phyloP scores from a whole-genome alignment of 306 rosid species.

The Cicer pinnatifidum region DNA sequence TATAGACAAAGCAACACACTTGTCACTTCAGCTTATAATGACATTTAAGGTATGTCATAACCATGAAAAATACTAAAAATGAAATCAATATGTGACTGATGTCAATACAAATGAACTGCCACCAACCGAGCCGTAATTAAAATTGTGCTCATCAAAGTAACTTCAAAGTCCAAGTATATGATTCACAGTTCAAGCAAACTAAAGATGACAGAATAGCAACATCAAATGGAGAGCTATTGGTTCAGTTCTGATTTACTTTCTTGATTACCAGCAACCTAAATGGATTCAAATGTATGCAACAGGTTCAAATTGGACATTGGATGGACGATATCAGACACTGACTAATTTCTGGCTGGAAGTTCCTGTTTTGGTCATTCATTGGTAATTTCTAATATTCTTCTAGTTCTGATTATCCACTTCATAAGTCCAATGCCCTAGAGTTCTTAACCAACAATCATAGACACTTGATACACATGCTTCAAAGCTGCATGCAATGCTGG shows the following conservation, averaged over 20 bases:
- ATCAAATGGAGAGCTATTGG: background rate
- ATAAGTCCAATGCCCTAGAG: background rate
- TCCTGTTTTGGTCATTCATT: background rate
- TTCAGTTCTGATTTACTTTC: background rate
- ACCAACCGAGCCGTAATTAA: background rate
- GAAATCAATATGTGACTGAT: background rate
- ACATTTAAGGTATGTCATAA: background rate
- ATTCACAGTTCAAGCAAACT: conserved; percentile 30
- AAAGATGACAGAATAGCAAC: background rate
- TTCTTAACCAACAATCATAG: conserved; percentile 3
- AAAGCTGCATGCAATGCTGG: background rate
- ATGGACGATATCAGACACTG: background rate
- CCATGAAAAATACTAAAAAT: background rate
- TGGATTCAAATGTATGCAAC: background rate
- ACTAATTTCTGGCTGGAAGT: background rate
- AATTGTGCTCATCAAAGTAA: background rate
- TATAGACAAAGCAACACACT: background rate
- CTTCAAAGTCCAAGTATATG: background rate
- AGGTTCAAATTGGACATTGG: background rate
- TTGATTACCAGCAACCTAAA: conserved; percentile 1
- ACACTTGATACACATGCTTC: background rate
- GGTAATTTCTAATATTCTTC: conserved; percentile 11
- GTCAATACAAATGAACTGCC: background rate
- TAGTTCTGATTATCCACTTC: conserved; percentile 5
- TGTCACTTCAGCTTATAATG: background rate